These are phyloP conservation scores for Fusarium setosum DNA, from an alignment of 2,329 filamentous ascomycete genomes.

Conservation along the genomic window DNA sequence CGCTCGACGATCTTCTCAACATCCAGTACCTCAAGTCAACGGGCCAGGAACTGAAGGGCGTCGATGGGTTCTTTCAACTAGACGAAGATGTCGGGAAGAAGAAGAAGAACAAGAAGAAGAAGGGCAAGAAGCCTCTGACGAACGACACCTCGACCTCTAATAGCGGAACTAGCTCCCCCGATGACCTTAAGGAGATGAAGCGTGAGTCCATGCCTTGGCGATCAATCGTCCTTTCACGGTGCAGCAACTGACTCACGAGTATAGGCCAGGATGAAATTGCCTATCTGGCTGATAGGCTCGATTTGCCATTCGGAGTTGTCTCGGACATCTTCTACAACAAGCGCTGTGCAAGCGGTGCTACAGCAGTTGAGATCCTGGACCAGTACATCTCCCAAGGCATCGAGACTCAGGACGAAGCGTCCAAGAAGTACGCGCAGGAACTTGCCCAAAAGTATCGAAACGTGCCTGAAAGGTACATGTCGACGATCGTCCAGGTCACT, in stretches of 20 bases:
- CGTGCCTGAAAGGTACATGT: constrained; percentile 57
- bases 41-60: constrained; percentile 72
- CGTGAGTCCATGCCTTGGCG: constrained; percentile 36
- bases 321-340: constrained; percentile 53
- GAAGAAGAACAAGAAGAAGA: constrained; percentile 52
- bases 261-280: constrained; percentile 54
- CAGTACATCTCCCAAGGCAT: constrained; percentile 54
- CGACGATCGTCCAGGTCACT: constrained; percentile 55
- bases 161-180: constrained; percentile 27
- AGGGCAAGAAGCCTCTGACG: constrained; percentile 36
- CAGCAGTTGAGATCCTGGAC: constrained; percentile 57
- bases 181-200: constrained; percentile 42
- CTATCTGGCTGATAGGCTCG: constrained; percentile 57
- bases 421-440: constrained; percentile 46
- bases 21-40: constrained; percentile 80
- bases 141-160: constrained; percentile 24
- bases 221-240: neutral
- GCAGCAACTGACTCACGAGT: neutral
- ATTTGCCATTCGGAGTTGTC: constrained; percentile 54
- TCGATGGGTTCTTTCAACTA: constrained; percentile 82
- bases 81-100: constrained; percentile 57
- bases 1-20: constrained; percentile 85
- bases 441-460: constrained; percentile 53
- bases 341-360: constrained; percentile 51
- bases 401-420: constrained; percentile 44